A percentile compares a stretch with the other conserved stretches of the same genome.
phyloP scores from a whole-genome alignment of 768 basidiomycete genomes.

The Podaxis sp. region DNA sequence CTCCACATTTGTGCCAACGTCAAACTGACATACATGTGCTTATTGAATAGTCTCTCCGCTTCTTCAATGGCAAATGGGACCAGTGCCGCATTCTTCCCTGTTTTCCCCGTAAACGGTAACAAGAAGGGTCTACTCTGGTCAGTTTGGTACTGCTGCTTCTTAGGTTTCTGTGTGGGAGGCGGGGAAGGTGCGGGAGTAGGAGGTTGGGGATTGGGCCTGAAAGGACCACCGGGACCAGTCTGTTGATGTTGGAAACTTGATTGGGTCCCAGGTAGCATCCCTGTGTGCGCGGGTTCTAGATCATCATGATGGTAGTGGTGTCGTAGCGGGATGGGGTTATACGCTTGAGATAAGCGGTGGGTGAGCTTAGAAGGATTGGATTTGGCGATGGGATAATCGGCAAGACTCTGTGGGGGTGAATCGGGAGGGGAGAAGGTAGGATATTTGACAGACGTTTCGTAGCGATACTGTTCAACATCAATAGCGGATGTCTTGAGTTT shows the following conservation, averaged over 20 bases:
- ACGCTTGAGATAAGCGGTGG: conserved; percentile 80
- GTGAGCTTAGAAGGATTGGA: conserved; percentile 36
- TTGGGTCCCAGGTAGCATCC: conserved; percentile 33
- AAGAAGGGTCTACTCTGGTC: conserved; percentile 92
- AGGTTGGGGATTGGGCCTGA: conserved; percentile 54
- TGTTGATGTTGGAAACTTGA: conserved; percentile 31
- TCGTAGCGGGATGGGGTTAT: conserved; percentile 89
- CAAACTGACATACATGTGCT: conserved; percentile 87
- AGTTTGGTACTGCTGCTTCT: conserved; percentile 98
- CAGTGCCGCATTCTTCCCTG: conserved; percentile 54
- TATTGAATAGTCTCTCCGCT: conserved; percentile 85
- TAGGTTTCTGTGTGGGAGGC: conserved; percentile 75
- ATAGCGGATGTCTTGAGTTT: conserved; percentile 87
- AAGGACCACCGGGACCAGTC: conserved; percentile 23
- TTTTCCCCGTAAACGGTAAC: conserved; percentile 86
- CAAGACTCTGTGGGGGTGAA: conserved; percentile 29
- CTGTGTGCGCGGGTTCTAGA: conserved; percentile 42
- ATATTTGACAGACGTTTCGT: conserved; percentile 92
- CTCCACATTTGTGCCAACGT: conserved; percentile 93
- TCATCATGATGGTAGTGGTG: conserved; percentile 93
- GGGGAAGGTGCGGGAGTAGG: conserved; percentile 91
- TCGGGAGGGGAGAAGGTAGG: conserved; percentile 82
- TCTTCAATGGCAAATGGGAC: conserved; percentile 97
- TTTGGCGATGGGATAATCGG: conserved; percentile 30
- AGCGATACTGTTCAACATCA: conserved; percentile 85